Base-by-base conservation (phyloP, 768 basidiomycete genomes). In the Mrakia gelida region DNA sequence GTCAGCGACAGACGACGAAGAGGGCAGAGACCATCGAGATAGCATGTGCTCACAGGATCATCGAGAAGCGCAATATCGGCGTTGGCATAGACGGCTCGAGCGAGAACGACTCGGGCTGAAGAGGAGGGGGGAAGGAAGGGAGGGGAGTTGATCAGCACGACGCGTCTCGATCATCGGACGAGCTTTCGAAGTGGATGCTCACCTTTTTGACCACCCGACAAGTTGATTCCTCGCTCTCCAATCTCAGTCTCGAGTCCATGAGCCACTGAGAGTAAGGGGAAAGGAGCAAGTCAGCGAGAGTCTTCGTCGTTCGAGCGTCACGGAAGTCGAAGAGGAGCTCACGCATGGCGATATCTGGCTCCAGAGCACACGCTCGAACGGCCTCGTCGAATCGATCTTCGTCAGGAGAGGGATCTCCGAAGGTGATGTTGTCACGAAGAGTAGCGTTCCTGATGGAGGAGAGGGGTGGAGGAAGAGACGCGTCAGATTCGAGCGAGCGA, bases 391-490 rank as follows among this genome's bases (percentile, higher is more conserved):
- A 72, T 18, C 81, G 67, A 0, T 45, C 62, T 5, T 76, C 52
- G 73, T 84, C 80, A 30, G 82, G 76, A 11, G 78, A 75, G n/a
- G 79, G 71, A 21, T 80, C 34, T 18, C 79, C 77, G 63, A 85
- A 84, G 4, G 81, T 78, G 73, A 85, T 89, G 81, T 96, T 97
- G 61, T 83, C 82, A 49, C 81, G 73, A 10, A 85, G 77, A 38
- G 80, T 84, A 0, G 82, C 83, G 52, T 82, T 83, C 63, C 83
- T 5, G 21, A n/a, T 10, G 5, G n/a, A 26, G 23, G 23, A 10
- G 45, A 16, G 16, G 54, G 23, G 18, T 0, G 23, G 16, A 32
- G 6, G 28, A 38, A 6, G 13, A n/a, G 49, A 16, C 56, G 30
- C 49, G 49, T 52, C 16, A 52, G 49, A 21, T 13, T 49, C 52